Evolutionary conservation across 1,139 yeast genomes (phyloP), one percentile per base, ranked within the genome.

Genomic region (Geotrichum macrosporum): DNA sequence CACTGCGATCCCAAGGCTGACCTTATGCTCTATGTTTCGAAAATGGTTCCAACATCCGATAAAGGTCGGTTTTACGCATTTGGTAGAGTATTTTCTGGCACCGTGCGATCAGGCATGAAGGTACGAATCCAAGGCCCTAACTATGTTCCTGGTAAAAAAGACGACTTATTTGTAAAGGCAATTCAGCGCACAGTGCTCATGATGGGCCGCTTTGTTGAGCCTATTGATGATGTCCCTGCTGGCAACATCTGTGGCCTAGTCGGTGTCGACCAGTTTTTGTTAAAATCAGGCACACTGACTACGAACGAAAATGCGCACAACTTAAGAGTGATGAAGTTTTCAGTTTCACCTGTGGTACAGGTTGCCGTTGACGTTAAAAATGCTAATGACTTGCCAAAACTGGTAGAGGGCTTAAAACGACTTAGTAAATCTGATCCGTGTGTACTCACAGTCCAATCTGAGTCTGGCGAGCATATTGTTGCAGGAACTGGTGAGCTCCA

Each of bases 51-150:
- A 75, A 92, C 98, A 71, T 89, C 97, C 66, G 98, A 92, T 76
- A 92, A 89, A 82, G 98, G 98, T 83, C 89, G 98, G 80, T 92
- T 92, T 95, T 92, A 88, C 84, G 98, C 98, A 70, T 92, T 92
- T 79, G 98, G 98, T 76, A 94, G 98, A 82, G 97, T 92, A 73
- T 92, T 92, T 80, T 85, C 97, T 66, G 98, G 98, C 87, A 92
- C 97, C 69, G 96, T 92, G 68, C 85, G 76, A 74, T 86, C 96
- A 67, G 98, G 98, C 77, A 89, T 84, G 82, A 92, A 92, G 86
- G 95, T 92, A 70, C 86, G 98, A 80, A 92, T 92, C 71, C 98
- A 92, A 80, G 98, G 98, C 78, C 98, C 97, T 72, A 89, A 89
- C 95, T 92, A 87, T 77, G 80, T 78, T 67, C 95, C 94, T 73